Conservation (phyloP, 2,329 filamentous ascomycete species). For the Fusarium buxicola region DNA sequence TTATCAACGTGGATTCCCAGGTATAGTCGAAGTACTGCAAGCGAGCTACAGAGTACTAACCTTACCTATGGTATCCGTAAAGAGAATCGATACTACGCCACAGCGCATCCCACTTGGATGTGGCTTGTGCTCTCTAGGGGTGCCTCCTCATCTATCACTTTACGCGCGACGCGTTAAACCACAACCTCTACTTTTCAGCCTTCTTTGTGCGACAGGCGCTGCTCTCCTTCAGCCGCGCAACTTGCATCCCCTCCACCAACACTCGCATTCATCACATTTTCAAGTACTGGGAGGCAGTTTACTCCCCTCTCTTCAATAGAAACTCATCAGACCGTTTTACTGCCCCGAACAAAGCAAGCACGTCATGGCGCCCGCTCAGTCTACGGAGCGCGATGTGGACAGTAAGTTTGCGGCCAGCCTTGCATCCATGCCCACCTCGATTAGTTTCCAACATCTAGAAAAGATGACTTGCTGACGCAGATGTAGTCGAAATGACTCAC, state of each 20-base stretch:
- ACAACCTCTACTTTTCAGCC: conserved; percentile 45
- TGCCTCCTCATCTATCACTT: conserved; percentile 44
- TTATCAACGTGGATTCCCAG: no score
- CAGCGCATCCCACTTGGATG: conserved; percentile 21
- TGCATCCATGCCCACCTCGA: conserved; percentile 7
- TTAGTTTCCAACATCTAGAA: background rate
- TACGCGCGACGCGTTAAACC: conserved; percentile 54
- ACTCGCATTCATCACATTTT: conserved; percentile 7
- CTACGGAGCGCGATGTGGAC: conserved; percentile 52
- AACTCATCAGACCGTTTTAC: background rate
- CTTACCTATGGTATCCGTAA: no score
- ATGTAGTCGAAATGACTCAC: conserved; percentile 57
- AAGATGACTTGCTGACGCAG: conserved; percentile 11
- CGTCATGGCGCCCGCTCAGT: conserved; percentile 53
- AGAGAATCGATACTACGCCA: no score
- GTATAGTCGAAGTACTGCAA: no score
- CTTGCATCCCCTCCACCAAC: conserved; percentile 24
- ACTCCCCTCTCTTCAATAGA: background rate
- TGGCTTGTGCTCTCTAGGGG: conserved; percentile 23
- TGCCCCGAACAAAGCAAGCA: background rate
- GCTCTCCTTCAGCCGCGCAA: conserved; percentile 38
- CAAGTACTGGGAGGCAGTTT: background rate
- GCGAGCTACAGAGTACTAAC: no score
- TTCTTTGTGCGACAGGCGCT: conserved; percentile 37
- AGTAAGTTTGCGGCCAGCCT: conserved; percentile 45